Evolutionary conservation across 495 filamentous ascomycete species (phyloP).

Genomic region (Jackrogersella multiformis): DNA sequence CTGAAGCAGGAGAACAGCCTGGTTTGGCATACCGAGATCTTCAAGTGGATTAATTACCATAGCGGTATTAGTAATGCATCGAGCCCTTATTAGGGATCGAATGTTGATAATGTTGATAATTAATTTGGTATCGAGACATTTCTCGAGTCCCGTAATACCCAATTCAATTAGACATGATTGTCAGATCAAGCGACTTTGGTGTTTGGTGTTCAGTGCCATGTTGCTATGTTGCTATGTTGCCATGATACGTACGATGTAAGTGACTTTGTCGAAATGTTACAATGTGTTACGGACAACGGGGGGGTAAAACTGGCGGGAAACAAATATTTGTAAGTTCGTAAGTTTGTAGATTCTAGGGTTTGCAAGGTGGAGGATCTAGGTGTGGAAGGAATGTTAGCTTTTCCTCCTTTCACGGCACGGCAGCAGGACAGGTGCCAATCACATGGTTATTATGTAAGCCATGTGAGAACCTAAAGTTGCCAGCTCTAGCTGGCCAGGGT

Average conservation of each 20-base stretch:
- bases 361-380: too few relatives aligned
- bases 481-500: too few relatives aligned
- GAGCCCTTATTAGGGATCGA: constrained; percentile 42
- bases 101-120: background rate
- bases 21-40: constrained; percentile 76
- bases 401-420: background rate
- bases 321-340: background rate
- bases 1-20: constrained; percentile 77
- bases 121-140: background rate
- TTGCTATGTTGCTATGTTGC: too few relatives aligned
- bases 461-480: background rate
- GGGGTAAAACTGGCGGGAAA: background rate
- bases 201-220: constrained; percentile 2
- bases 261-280: background rate
- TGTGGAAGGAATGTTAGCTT: background rate
- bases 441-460: constrained; percentile 7
- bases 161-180: constrained; percentile 41
- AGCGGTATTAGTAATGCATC: constrained; percentile 56
- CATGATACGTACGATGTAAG: background rate
- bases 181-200: constrained; percentile 37
- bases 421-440: constrained; percentile 8
- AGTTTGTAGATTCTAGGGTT: background rate
- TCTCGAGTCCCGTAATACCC: constrained; percentile 30
- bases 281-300: background rate
- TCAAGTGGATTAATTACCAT: constrained; percentile 80